Evolutionary conservation across 192 early-diverging fungal genomes (phyloP).

Genomic region (Polychytrium aggregatum): DNA sequence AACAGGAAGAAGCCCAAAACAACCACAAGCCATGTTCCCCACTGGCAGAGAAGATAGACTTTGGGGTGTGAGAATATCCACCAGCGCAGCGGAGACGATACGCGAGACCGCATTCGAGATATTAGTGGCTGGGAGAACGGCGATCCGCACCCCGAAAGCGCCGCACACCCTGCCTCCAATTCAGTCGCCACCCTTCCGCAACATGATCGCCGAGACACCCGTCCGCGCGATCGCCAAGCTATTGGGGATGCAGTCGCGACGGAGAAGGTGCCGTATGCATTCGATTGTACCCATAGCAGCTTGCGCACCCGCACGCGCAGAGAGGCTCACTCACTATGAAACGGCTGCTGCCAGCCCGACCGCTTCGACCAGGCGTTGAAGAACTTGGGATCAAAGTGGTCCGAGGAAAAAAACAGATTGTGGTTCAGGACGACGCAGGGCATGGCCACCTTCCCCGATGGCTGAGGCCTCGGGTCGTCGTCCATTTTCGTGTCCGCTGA

Average conservation of each 20-base stretch:
- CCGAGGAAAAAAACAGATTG: slow-evolving; percentile 14
- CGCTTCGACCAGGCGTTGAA: slow-evolving; percentile 30
- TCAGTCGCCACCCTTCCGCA: too few relatives aligned
- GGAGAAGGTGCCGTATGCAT: neutral
- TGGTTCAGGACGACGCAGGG: slow-evolving; percentile 17
- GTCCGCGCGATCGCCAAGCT: neutral
- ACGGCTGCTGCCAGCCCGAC: slow-evolving; percentile 24
- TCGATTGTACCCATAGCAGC: too few relatives aligned
- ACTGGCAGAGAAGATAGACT: slow-evolving; percentile 15
- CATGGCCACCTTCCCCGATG: slow-evolving; percentile 15
- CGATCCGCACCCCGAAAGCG: too few relatives aligned
- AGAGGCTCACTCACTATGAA: too few relatives aligned
- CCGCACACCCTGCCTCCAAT: too few relatives aligned
- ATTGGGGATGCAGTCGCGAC: neutral
- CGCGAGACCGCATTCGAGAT: too few relatives aligned
- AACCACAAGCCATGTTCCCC: slow-evolving; percentile 19
- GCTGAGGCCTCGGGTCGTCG: too few relatives aligned
- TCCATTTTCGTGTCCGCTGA: too few relatives aligned
- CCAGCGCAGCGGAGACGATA: too few relatives aligned
- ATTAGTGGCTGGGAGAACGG: too few relatives aligned
- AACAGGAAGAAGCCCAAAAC: slow-evolving; percentile 20
- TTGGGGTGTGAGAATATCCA: neutral
- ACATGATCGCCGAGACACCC: too few relatives aligned
- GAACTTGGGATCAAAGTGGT: slow-evolving; percentile 10
- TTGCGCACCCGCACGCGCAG: too few relatives aligned